A percentile compares a stretch with the other conserved stretches of the same genome.
Conservation (phyloP, 768 basidiomycete genomes). For the Epithele typhae region DNA sequence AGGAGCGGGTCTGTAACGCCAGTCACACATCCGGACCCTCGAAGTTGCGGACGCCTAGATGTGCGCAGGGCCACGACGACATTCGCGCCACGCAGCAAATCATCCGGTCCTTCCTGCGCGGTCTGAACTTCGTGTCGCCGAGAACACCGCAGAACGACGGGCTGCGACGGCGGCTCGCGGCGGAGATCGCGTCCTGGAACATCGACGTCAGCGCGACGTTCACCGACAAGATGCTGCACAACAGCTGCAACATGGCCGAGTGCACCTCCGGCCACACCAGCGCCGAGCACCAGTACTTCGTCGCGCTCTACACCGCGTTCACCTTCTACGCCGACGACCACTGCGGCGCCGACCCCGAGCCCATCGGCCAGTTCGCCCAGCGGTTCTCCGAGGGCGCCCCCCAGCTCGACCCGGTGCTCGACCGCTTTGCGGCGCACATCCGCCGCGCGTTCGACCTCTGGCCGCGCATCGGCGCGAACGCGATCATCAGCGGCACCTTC, state of each 20-base stretch:
- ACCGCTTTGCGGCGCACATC: not conserved
- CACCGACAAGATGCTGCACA: not conserved
- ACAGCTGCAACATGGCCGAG: not conserved
- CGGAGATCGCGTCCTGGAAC: not conserved
- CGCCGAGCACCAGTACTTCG: not conserved
- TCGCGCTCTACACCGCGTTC: not conserved
- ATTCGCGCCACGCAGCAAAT: not conserved
- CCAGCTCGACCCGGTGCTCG: not conserved
- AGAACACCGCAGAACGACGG: not conserved
- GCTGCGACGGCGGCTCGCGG: not conserved
- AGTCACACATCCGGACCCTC: no score
- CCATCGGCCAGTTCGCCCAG: not conserved
- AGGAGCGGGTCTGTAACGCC: no score
- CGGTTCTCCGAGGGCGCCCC: not conserved
- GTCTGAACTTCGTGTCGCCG: not conserved
- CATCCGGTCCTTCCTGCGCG: not conserved
- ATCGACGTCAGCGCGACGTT: not conserved
- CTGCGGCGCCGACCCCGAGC: not conserved
- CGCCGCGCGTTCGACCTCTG: not conserved
- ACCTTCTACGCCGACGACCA: not conserved
- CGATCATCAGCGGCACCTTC: slow-evolving; percentile 27
- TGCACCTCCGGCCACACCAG: not conserved
- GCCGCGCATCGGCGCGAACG: slow-evolving; percentile 22
- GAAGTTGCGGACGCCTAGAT: no score
- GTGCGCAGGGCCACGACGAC: no score